Evolutionary conservation across 2,329 filamentous ascomycete species (phyloP).

Genomic region (Fusarium luffae): DNA sequence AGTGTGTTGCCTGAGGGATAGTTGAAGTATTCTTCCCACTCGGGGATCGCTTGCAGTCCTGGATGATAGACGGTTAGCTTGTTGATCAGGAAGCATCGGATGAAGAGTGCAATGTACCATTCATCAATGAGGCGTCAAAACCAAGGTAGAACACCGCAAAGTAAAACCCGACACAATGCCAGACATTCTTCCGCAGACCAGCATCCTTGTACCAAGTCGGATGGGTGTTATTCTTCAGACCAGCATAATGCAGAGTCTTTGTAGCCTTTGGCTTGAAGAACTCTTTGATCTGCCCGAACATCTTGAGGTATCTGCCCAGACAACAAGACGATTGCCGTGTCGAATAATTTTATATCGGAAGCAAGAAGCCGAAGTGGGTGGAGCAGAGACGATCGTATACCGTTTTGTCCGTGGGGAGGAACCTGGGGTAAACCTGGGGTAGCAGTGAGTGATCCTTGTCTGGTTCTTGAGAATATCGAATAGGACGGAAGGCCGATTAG

Average conservation of each 20-base stretch:
- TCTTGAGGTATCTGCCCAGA: not conserved
- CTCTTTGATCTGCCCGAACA: slow-evolving; percentile 9
- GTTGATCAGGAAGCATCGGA: not conserved
- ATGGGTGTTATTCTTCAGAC: slow-evolving; percentile 32
- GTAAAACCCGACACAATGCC: slow-evolving; percentile 33
- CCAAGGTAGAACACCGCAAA: slow-evolving; percentile 33
- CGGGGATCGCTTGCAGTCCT: slow-evolving; percentile 12
- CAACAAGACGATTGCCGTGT: not conserved
- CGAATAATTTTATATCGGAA: slow-evolving; percentile 5
- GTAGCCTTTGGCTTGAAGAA: slow-evolving; percentile 31
- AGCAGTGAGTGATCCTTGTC: not conserved
- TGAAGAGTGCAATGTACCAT: not conserved
- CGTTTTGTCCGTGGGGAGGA: slow-evolving; percentile 1
- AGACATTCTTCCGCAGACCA: slow-evolving; percentile 22
- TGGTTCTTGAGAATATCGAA: fast-evolving
- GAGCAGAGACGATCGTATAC: not conserved
- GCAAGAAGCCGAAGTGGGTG: too few species aligned
- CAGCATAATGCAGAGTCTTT: slow-evolving; percentile 19
- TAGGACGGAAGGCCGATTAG: not conserved
- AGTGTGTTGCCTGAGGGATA: slow-evolving; percentile 22
- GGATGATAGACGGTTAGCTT: fast-evolving
- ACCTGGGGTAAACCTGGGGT: slow-evolving; percentile 31
- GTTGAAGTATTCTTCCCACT: slow-evolving; percentile 34
- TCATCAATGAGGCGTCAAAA: slow-evolving; percentile 16
- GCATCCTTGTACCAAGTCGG: slow-evolving; percentile 30